phyloP scores from a whole-genome alignment of 2,329 filamentous ascomycete genomes.

The Teratosphaeriaceae sp. region DNA sequence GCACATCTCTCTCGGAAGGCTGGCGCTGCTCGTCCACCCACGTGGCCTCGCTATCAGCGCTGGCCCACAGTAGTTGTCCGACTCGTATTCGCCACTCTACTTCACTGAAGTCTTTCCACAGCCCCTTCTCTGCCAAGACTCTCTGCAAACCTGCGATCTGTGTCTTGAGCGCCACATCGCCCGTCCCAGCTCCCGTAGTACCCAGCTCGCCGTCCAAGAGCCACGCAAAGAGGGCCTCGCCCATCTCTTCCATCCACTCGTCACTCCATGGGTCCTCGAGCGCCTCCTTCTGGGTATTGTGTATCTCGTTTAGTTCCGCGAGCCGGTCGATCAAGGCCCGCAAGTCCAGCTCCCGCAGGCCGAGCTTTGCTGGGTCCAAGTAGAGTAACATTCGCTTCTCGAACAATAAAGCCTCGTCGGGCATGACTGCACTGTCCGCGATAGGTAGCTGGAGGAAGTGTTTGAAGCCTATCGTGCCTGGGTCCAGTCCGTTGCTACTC shows the following conservation, averaged over 20 bases:
- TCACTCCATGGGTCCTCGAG: slow-evolving; percentile 7
- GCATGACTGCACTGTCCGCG: slow-evolving; percentile 26
- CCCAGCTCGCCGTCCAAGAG: slow-evolving; percentile 18
- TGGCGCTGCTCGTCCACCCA: slow-evolving; percentile 19
- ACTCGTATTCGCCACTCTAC: slow-evolving; percentile 41
- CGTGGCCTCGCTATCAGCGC: slow-evolving; percentile 22
- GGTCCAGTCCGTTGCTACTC: slow-evolving; percentile 37
- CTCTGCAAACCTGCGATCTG: slow-evolving; percentile 41
- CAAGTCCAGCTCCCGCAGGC: slow-evolving; percentile 16
- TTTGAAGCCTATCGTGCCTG: slow-evolving; percentile 41
- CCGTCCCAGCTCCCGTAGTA: slow-evolving; percentile 10
- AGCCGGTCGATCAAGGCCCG: slow-evolving; percentile 19
- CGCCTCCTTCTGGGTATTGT: slow-evolving; percentile 1
- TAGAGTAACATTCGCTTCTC: slow-evolving; percentile 16
- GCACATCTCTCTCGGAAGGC: slow-evolving; percentile 44
- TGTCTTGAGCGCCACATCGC: slow-evolving; percentile 28
- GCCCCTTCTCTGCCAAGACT: slow-evolving; percentile 36
- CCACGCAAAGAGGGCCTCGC: slow-evolving; percentile 20
- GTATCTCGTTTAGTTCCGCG: slow-evolving; percentile 14
- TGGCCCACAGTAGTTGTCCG: slow-evolving; percentile 41
- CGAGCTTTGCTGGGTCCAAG: slow-evolving; percentile 18
- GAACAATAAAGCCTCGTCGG: slow-evolving; percentile 10
- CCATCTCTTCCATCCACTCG: slow-evolving; percentile 20
- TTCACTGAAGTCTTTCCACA: slow-evolving; percentile 44
- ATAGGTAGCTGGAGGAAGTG: slow-evolving; percentile 43